Percentiles rank a stretch among this genome's conserved stretches.
These are phyloP conservation scores for Pythium aristosporum DNA, from an alignment of 352 stramenopile species.

Conservation along the genomic window DNA sequence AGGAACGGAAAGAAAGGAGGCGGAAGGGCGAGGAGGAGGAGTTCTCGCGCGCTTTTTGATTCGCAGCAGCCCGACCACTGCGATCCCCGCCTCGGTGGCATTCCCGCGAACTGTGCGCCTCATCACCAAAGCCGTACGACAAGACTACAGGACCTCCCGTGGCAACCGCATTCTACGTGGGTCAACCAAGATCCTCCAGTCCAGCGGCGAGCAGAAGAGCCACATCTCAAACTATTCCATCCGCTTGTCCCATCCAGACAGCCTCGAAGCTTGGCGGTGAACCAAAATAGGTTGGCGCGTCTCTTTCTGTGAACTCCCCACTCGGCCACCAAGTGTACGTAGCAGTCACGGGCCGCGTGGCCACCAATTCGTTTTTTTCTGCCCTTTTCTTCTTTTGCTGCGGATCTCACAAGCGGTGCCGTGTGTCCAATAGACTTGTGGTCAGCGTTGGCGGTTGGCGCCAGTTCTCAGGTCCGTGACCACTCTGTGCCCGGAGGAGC, in stretches of 20 bases:
- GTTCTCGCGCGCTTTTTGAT: conserved; percentile 20
- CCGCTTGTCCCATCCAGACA: conserved; percentile 5
- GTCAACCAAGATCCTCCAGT: conserved; percentile 2
- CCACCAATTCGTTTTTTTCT: neutral
- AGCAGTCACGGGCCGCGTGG: neutral
- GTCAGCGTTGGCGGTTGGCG: neutral
- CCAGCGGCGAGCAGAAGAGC: conserved; percentile 5
- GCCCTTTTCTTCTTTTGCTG: conserved; percentile 14
- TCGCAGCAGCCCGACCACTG: neutral
- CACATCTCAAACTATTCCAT: neutral
- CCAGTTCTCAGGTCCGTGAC: conserved; percentile 14
- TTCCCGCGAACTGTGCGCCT: neutral
- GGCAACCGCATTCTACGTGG: neutral
- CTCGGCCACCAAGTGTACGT: conserved; percentile 1
- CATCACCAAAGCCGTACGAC: neutral
- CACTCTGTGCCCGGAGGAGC: conserved; percentile 2
- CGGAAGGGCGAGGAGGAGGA: neutral
- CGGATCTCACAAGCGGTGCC: neutral
- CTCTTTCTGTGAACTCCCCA: conserved; percentile 1
- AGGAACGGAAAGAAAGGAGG: conserved; percentile 26
- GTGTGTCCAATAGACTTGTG: conserved; percentile 1
- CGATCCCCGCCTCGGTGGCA: too few relatives aligned
- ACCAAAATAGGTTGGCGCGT: conserved; percentile 13
- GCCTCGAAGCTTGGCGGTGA: neutral
- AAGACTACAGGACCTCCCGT: conserved; percentile 7